Evolutionary conservation across 345 rosid genomes (phyloP).

Genomic region (Viola odorata): DNA sequence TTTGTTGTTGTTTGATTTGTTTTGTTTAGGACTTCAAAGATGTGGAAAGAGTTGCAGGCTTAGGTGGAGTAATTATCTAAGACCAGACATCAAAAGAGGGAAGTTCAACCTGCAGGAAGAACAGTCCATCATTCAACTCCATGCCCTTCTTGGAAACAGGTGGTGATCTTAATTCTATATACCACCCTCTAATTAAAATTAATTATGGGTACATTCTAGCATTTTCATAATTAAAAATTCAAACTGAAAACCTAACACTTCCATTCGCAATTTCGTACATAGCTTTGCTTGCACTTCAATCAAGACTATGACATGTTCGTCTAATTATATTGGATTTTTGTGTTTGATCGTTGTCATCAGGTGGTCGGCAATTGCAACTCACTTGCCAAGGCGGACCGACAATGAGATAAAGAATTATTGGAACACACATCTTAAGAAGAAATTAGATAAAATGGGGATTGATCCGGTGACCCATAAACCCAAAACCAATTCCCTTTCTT

Average conservation of each 20-base stretch:
- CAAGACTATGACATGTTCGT: too few relatives aligned
- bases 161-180: neutral
- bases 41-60: constrained; percentile 17
- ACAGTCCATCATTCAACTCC: constrained; percentile 12
- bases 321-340: too few relatives aligned
- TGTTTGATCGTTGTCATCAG: neutral
- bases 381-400: constrained; percentile 12
- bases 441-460: constrained; percentile 13
- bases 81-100: constrained; percentile 17
- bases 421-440: constrained; percentile 15
- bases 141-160: constrained; percentile 19
- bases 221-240: too few relatives aligned
- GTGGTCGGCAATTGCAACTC: constrained; percentile 11
- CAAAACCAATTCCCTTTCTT: constrained; percentile 6
- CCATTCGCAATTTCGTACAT: too few relatives aligned
- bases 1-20: neutral
- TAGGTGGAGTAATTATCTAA: constrained; percentile 13
- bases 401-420: constrained; percentile 15
- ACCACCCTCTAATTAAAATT: too few relatives aligned
- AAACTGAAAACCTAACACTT: too few relatives aligned
- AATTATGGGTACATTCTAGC: too few relatives aligned
- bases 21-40: constrained; percentile 8
- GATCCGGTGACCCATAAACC: constrained; percentile 9
- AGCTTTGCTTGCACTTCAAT: too few relatives aligned
- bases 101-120: constrained; percentile 14